These are phyloP conservation scores for Globisporangium sylvaticum DNA, from an alignment of 352 stramenopile genomes.

Conservation along the genomic window DNA sequence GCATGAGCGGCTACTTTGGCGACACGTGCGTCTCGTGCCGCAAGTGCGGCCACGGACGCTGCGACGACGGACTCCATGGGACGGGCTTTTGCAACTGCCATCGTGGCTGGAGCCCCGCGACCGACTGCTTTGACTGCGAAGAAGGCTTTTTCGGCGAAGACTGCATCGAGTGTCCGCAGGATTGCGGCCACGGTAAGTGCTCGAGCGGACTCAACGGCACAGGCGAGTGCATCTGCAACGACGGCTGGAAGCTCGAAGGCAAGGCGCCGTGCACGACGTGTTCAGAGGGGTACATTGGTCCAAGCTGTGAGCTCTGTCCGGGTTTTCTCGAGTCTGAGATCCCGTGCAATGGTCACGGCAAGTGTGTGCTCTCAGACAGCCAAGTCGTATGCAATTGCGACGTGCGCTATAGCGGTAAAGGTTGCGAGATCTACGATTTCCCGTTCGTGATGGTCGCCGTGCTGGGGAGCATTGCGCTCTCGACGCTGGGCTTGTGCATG, in stretches of 20 bases:
- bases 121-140: constrained; percentile 83
- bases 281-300: constrained; percentile 70
- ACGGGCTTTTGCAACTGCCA: constrained; percentile 82
- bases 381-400: constrained; percentile 69
- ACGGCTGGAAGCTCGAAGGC: constrained; percentile 62
- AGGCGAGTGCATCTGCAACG: constrained; percentile 69
- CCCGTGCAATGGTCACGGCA: constrained; percentile 64
- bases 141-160: constrained; percentile 78
- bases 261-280: constrained; percentile 72
- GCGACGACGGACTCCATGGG: constrained; percentile 73
- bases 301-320: constrained; percentile 64
- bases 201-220: constrained; percentile 75
- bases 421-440: constrained; percentile 85
- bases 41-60: constrained; percentile 75
- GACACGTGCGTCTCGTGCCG: constrained; percentile 66
- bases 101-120: constrained; percentile 62
- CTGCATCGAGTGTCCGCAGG: constrained; percentile 56
- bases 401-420: constrained; percentile 61
- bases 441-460: constrained; percentile 79
- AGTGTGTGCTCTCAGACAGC: constrained; percentile 50
- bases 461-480: constrained; percentile 72
- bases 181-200: constrained; percentile 76
- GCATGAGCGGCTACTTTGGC: constrained; percentile 80
- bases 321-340: constrained; percentile 71
- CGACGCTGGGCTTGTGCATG: constrained; percentile 84